Percentiles rank a stretch among this genome's conserved stretches.
Evolutionary conservation across 805 yeast species (phyloP).

Genomic region (Candida verbasci): DNA sequence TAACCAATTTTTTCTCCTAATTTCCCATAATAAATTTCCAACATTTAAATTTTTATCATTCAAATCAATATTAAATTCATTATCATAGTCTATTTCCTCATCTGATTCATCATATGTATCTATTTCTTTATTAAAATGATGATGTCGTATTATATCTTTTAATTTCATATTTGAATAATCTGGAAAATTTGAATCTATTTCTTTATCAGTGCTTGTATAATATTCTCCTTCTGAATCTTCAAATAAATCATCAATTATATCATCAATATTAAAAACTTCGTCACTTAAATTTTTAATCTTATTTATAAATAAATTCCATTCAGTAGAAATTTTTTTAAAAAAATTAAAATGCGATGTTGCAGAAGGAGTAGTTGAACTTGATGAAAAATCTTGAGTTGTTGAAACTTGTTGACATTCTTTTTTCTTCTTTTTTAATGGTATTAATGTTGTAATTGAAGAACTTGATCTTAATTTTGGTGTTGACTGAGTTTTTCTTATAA

Average conservation of each 20-base stretch:
- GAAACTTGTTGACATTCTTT: background rate
- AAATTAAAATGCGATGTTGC: constrained; percentile 18
- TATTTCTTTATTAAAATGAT: background rate
- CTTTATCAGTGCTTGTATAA: constrained; percentile 17
- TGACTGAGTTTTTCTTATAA: constrained; percentile 3
- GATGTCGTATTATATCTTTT: constrained; percentile 10
- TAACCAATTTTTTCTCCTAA: constrained; percentile 67
- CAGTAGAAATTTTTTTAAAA: constrained; percentile 35
- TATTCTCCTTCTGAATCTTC: constrained; percentile 33
- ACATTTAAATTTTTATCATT: constrained; percentile 16
- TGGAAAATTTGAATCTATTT: constrained; percentile 15
- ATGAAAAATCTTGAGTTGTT: background rate
- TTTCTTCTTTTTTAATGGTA: background rate
- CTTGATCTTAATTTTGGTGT: constrained; percentile 2
- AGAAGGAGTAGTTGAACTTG: background rate
- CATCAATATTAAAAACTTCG: constrained; percentile 37
- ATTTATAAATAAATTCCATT: constrained; percentile 30
- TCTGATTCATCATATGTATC: background rate
- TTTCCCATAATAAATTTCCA: constrained; percentile 66
- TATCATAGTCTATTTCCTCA: background rate
- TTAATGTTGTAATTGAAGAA: background rate
- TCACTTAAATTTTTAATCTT: constrained; percentile 43
- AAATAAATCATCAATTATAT: constrained; percentile 40
- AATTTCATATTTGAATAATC: no score
- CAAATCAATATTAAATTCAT: background rate